Conservation (phyloP, 2,329 filamentous ascomycete species). For the Phyllosticta citriasiana region DNA sequence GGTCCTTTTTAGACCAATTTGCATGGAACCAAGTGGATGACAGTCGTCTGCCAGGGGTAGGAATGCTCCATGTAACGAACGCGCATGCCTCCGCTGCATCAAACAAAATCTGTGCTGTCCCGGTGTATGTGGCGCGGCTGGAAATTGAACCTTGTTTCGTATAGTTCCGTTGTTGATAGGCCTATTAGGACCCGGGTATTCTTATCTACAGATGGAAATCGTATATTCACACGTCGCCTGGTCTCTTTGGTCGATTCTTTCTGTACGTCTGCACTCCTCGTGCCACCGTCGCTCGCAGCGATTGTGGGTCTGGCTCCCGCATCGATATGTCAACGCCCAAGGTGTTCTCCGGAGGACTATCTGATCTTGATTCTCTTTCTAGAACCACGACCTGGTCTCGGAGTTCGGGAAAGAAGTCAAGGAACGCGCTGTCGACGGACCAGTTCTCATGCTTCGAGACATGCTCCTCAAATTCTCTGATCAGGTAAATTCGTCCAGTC, state of each 20-base stretch:
- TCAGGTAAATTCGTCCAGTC: constrained; percentile 3
- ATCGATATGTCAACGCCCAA: neutral
- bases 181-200: neutral
- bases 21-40: neutral
- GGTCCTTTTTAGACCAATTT: neutral
- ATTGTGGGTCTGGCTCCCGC: neutral
- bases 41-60: neutral
- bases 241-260: neutral
- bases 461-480: neutral
- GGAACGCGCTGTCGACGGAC: neutral
- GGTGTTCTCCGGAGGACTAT: neutral
- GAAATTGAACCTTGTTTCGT: neutral
- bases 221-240: neutral
- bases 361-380: neutral
- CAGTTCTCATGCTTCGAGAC: neutral
- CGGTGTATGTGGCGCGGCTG: neutral
- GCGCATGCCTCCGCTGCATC: neutral
- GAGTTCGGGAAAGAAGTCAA: constrained; percentile 2
- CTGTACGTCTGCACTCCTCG: neutral
- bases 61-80: neutral
- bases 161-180: neutral
- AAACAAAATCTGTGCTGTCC: neutral
- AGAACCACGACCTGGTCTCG: neutral
- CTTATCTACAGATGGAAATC: neutral
- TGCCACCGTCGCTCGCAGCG: neutral